Base-by-base conservation (phyloP, 2,329 filamentous ascomycete species). In the Lecanosticta acicola region DNA sequence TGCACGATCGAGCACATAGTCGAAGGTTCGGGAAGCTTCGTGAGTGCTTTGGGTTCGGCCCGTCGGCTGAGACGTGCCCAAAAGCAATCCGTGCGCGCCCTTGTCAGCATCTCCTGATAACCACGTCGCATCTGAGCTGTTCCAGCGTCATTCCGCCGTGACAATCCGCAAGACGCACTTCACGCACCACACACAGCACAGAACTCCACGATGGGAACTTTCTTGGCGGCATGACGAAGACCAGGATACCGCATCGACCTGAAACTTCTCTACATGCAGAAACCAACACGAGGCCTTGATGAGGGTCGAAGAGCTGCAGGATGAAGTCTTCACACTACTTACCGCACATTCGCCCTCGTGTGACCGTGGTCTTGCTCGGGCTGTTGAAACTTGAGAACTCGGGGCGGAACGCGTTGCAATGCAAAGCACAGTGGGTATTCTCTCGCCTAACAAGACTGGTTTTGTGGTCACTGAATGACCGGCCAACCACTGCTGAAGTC, bases 401-500 rank as follows among this genome's bases (percentile, higher is more conserved):
- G n/a, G n/a, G n/a, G n/a, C n/a, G n/a, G n/a, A n/a, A n/a, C n/a
- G n/a, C n/a, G n/a, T n/a, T n/a, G n/a, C n/a, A n/a, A n/a, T n/a
- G n/a, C n/a, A n/a, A n/a, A n/a, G n/a, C n/a, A n/a, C n/a, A n/a
- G n/a, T n/a, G n/a, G n/a, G n/a, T n/a, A n/a, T n/a, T n/a, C n/a
- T n/a, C n/a, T n/a, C n/a, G n/a, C n/a, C n/a, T n/a, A n/a, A n/a
- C n/a, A n/a, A n/a, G n/a, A n/a, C n/a, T n/a, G 24, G 24, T 29
- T 29, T 11, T 29, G 24, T 29, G 7, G 9, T 19, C 10, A 5
- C 45, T 45, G 54, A 20, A 57, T 48, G 3, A 39, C 43, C 7
- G 75, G 75, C 75, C 75, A 77, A 20, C 72, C 74, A 29, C 65
- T 69, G 2, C 67, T 71, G 55, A 71, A 78, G 49, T 68, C 51